Evolutionary conservation across 805 yeast genomes (phyloP), one percentile per base, ranked within the genome.

Genomic region (Metschnikowia chrysomelidarum): DNA sequence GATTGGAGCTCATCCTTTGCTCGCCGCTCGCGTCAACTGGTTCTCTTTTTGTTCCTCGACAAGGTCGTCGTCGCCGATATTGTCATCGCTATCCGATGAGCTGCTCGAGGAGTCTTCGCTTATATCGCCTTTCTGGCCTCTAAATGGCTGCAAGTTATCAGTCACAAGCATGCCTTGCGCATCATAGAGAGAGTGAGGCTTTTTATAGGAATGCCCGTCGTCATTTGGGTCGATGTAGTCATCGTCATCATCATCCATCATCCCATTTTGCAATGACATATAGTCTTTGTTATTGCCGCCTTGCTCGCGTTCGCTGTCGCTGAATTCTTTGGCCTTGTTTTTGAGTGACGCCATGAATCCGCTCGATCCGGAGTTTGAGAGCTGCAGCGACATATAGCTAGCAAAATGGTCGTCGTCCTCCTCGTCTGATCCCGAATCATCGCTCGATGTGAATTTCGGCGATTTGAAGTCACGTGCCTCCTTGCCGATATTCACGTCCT

Each of bases 211-310:
- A 52, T 76, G 78, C 0, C 91, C 91, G 51, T 83, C 91, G 55
- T 84, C 91, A 51, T 83, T 82, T 1, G 91, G 89, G 53, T 83
- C 89, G 48, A 76, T 77, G 50, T 83, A 82, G 41, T 80, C 88
- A 41, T 82, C 87, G 10, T 75, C 84, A 18, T 73, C 74, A 19
- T 67, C 48, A 11, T 59, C 66, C n/a, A n/a, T n/a, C n/a, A n/a
- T n/a, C 22, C 56, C 63, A 24, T 67, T 72, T 28, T 38, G 39
- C 27, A 38, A 26, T 2, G 32, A 15, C 36, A 36, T 36, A 28
- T 46, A 41, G 17, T 41, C 37, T 15, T 32, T 36, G 5, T 34
- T 16, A n/a, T 34, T 34, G 17, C 22, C 29, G 7, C 32, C 39
- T 12, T 15, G 13, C 19, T 19, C 40, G 6, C 36, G 35, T 4